These are phyloP conservation scores for Linnemannia schmuckeri DNA, from an alignment of 192 early-diverging fungal genomes.

Conservation along the genomic window DNA sequence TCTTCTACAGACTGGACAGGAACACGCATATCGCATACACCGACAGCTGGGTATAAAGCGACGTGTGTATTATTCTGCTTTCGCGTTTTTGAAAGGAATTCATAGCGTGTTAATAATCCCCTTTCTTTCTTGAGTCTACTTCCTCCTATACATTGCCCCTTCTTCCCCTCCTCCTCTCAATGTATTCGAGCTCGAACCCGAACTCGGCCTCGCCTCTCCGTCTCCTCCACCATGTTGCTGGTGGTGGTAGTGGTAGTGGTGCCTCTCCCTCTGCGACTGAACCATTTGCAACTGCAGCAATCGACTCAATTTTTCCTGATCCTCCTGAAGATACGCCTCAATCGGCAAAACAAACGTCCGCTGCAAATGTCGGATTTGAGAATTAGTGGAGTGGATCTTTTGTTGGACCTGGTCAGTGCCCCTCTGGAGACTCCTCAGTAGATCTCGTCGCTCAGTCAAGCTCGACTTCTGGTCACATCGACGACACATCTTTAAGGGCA, in stretches of 20 bases:
- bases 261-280: not conserved
- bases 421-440: not conserved
- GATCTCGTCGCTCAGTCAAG: not conserved
- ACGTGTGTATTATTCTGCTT: no score
- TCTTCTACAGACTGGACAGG: no score
- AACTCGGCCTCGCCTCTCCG: not conserved
- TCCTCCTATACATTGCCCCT: not conserved
- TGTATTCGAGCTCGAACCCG: not conserved
- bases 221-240: not conserved
- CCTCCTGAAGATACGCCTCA: not conserved
- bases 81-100: no score
- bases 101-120: no score
- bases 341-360: slow-evolving; percentile 14
- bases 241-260: not conserved
- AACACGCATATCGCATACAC: no score
- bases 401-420: not conserved
- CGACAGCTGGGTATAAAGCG: no score
- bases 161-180: not conserved
- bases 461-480: not conserved
- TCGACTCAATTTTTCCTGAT: not conserved
- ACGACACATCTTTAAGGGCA: not conserved
- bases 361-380: slow-evolving; percentile 6
- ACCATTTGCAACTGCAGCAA: not conserved
- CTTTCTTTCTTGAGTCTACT: not conserved
- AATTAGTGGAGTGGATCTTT: not conserved